Percentiles rank a stretch among this genome's conserved stretches.
These are phyloP conservation scores for Roridomyces roridus DNA, from an alignment of 768 basidiomycete species.

Conservation along the genomic window DNA sequence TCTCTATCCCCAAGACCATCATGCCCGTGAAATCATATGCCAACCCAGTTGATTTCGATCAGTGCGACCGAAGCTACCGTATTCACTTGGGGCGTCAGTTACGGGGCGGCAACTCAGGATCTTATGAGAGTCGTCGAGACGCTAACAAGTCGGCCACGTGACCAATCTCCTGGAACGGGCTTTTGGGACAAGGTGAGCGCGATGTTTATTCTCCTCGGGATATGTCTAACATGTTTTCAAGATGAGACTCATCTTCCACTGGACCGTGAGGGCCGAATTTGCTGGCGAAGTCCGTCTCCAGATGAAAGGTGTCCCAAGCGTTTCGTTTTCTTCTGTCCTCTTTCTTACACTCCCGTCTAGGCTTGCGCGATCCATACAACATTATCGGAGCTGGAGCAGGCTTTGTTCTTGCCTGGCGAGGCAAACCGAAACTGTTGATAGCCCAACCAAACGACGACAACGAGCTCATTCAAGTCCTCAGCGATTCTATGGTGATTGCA, in stretches of 20 bases:
- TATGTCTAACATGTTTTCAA: slow-evolving; percentile 31
- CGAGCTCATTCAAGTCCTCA: slow-evolving; percentile 84
- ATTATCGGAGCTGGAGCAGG: slow-evolving; percentile 79
- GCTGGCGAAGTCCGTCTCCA: slow-evolving; percentile 75
- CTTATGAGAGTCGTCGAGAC: slow-evolving; percentile 84
- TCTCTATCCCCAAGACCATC: slow-evolving; percentile 85
- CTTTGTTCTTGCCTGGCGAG: slow-evolving; percentile 86
- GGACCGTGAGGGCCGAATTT: slow-evolving; percentile 75
- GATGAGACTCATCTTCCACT: slow-evolving; percentile 84
- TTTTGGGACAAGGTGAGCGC: slow-evolving; percentile 91
- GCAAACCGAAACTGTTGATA: slow-evolving; percentile 72
- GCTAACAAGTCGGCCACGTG: slow-evolving; percentile 76
- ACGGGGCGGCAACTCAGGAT: slow-evolving; percentile 86
- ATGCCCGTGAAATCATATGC: slow-evolving; percentile 97
- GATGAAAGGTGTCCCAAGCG: slow-evolving; percentile 72
- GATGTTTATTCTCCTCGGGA: not conserved
- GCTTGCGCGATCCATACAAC: slow-evolving; percentile 81
- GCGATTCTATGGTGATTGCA: slow-evolving; percentile 80
- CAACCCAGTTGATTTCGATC: slow-evolving; percentile 71
- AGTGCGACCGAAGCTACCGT: slow-evolving; percentile 69
- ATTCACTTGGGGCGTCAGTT: slow-evolving; percentile 90
- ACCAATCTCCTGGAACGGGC: slow-evolving; percentile 82
- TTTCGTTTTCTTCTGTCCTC: not conserved
- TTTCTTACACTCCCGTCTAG: slow-evolving; percentile 43
- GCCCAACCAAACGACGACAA: slow-evolving; percentile 71